These are phyloP conservation scores for Cyclotella choctawhatcheeana DNA, from an alignment of 108 stramenopile species.

Conservation along the genomic window DNA sequence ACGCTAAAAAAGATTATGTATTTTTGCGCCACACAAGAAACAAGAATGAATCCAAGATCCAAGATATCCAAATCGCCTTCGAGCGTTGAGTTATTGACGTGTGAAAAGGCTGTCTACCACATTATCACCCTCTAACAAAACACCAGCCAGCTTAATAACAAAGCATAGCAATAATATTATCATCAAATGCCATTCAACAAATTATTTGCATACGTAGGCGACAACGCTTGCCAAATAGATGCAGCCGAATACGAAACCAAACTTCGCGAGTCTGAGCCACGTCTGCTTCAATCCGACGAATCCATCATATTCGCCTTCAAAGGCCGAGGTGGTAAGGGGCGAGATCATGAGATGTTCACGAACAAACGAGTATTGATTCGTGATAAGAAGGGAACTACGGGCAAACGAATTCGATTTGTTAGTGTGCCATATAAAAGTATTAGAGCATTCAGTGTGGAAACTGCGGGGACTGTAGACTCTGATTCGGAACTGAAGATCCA, in stretches of 20 bases:
- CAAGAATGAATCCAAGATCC: too few relatives aligned
- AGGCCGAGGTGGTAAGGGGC: conserved; percentile 60
- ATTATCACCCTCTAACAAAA: too few relatives aligned
- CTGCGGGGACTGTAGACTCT: conserved; percentile 50
- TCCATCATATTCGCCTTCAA: conserved; percentile 54
- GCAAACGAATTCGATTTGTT: conserved; percentile 55
- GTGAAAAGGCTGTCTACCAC: too few relatives aligned
- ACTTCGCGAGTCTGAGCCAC: conserved; percentile 25
- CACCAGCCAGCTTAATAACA: too few relatives aligned
- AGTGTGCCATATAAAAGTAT: conserved; percentile 51
- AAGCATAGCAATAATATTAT: too few relatives aligned
- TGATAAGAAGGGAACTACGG: conserved; percentile 64
- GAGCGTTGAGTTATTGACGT: too few relatives aligned
- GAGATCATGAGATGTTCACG: conserved; percentile 61
- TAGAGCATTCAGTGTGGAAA: conserved; percentile 53
- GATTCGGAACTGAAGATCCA: conserved; percentile 47
- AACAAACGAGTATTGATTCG: conserved; percentile 56
- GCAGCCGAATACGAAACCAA: conserved; percentile 36
- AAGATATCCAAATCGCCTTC: too few relatives aligned
- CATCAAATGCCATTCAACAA: conserved; percentile 23
- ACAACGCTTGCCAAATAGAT: conserved; percentile 52
- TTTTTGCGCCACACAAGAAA: too few relatives aligned
- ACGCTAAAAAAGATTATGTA: too few relatives aligned
- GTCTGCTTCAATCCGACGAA: conserved; percentile 59
- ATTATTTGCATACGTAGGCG: conserved; percentile 22